Evolutionary conservation across 2,329 filamentous ascomycete species (phyloP).

Genomic region (Orbilia brochopaga): DNA sequence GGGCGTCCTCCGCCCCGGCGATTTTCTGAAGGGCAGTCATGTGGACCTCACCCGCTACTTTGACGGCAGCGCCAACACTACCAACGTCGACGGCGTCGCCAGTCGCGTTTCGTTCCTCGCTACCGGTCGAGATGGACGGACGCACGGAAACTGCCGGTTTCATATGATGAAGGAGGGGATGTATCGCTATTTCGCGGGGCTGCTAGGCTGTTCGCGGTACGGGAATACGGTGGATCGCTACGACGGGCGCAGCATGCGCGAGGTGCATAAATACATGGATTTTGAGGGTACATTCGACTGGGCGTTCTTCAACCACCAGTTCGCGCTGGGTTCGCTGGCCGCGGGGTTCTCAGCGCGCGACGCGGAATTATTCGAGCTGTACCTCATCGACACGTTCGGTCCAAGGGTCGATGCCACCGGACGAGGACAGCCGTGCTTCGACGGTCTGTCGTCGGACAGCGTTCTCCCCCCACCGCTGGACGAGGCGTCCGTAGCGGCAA

Average conservation of each 20-base stretch:
- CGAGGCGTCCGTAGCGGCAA: not conserved
- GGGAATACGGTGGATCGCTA: constrained; percentile 42
- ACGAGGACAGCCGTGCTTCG: constrained; percentile 15
- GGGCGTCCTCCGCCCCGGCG: constrained; percentile 32
- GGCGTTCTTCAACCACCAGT: constrained; percentile 40
- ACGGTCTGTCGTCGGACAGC: constrained; percentile 30
- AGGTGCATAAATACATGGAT: constrained; percentile 44
- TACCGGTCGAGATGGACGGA: constrained; percentile 11
- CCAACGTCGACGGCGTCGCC: constrained; percentile 11
- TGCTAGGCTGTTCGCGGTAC: constrained; percentile 33
- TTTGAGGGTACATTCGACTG: constrained; percentile 34
- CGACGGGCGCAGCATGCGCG: constrained; percentile 31
- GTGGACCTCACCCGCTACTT: constrained; percentile 37
- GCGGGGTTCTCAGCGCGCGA: constrained; percentile 26
- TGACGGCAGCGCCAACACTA: constrained; percentile 37
- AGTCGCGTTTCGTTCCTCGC: constrained; percentile 9
- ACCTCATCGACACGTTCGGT: constrained; percentile 44
- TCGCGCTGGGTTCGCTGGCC: constrained; percentile 18
- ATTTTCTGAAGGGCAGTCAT: constrained; percentile 13
- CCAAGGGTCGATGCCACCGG: constrained; percentile 26
- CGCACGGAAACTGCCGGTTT: constrained; percentile 26
- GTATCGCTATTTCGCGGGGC: constrained; percentile 28
- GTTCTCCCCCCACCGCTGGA: constrained; percentile 31
- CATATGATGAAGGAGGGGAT: constrained; percentile 36
- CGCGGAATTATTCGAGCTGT: constrained; percentile 25